Base-by-base conservation (phyloP, 2,329 filamentous ascomycete genomes). In the Aspergillus ibericus region DNA sequence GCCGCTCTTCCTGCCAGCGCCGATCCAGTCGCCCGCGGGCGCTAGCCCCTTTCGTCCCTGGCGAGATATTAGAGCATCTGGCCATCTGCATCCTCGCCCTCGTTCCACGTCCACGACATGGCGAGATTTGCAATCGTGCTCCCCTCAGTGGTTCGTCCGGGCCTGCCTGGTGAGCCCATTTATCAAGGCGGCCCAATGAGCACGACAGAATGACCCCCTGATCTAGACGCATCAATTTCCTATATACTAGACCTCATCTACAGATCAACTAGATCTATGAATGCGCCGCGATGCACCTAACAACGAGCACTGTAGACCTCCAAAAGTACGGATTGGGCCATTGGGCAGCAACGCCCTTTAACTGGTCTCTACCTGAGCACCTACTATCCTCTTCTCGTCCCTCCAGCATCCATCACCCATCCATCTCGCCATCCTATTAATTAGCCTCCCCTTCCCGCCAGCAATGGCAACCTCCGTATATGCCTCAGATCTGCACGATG, bases 401-500 rank as follows among this genome's bases (percentile, higher is more conserved):
- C n/a, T n/a, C n/a, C n/a, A n/a, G n/a, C n/a, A n/a, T n/a, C n/a
- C n/a, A n/a, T n/a, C 20, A 42, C 16, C 18, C 36, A 18, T 42
- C 38, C 29, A 32, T 32, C 9, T 9, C 29, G 29, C 8, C 29
- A 32, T 32, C 29, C 29, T 6, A 12, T n/a, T 42, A 42, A 42
- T 42, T 20, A 42, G 22, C 13, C 12, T 22, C 7, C 38, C 38
- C 38, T 42, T 18, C 18, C 12, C 9, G 7, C 38, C 38, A 22
- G 18, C 20, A 13, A 20, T 12, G 13, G 9, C 13, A 20, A 42
- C 10, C 18, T 42, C 16, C 38, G 38, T 13, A 13, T 18, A 22
- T 42, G 38, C 38, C 38, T 42, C 38, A 42, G 18, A 42, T 42
- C 38, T 53, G 51, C 51, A 53, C 40, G 25, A 53, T 53, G 51